Evolutionary conservation across 352 stramenopile species (phyloP), one percentile per base, ranked within the genome.

Genomic region (Phytophthora pluvialis): DNA sequence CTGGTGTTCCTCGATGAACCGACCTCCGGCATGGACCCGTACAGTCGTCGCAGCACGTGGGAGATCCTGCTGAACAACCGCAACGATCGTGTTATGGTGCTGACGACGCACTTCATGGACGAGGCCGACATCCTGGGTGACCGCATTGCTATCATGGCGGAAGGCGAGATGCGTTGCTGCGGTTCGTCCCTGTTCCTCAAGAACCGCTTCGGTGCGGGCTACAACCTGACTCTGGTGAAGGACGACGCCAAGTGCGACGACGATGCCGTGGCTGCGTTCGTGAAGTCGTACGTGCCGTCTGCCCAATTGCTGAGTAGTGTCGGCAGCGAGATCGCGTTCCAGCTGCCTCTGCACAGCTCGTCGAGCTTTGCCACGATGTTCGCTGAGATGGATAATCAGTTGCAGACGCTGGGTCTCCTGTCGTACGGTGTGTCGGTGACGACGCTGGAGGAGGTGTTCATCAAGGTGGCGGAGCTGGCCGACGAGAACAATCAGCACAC

Each of bases 61-160:
- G 71, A 94, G 25, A 75, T 97, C 32, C 60, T 88, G 38, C 44
- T 82, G 33, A 82, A 84, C 73, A 80, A 77, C 39, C 65, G 77
- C n/a, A 67, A 79, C 44, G 70, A 77, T 29, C 72, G 78, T 25
- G 66, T 92, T n/a, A 94, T 97, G 56, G 71, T 98, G 21, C 52
- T 98, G 18, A 98, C 89, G 8, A 98, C 92, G 35, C 96, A 99
- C 59, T 98, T 98, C 65, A 98, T 98, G 93, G 92, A 81, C 46
- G 91, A 97, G 66, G 86, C 88, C 7, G 88, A 97, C 58, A 73
- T 93, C 12, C 66, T 97, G 4, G 82, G 79, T 11, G 87, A 95
- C 47, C 79, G 83, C 8, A 91, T 95, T 25, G 78, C 83, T 21
- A 90, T 95, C 42, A 93, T 95, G 87, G 78, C 84, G 2, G 73